Evolutionary conservation across 306 rosid genomes (phyloP).

Genomic region (Prinsepia uniflora): DNA sequence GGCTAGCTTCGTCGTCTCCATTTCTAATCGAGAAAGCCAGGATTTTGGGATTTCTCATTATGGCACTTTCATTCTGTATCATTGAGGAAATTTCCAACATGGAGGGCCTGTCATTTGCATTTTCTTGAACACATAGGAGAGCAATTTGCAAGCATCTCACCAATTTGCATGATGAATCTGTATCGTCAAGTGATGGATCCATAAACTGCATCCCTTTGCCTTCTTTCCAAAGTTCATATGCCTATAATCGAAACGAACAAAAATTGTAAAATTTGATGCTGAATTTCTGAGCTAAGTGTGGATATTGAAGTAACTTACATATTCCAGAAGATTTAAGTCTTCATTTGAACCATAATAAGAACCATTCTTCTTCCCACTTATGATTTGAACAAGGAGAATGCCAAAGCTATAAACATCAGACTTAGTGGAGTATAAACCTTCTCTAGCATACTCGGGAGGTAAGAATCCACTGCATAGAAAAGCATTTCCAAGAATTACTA

Average conservation of each 20-base stretch:
- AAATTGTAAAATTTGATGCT: too few relatives aligned
- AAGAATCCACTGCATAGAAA: conserved; percentile 35
- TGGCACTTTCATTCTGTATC: conserved; percentile 23
- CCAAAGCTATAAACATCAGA: conserved; percentile 39
- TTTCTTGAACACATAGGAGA: conserved; percentile 34
- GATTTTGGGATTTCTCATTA: conserved; percentile 7
- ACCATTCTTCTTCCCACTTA: conserved; percentile 28
- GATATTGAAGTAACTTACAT: conserved; percentile 16
- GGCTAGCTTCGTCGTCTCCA: not conserved
- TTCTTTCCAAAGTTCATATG: conserved; percentile 31
- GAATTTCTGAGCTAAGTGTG: too few relatives aligned
- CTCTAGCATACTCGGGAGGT: conserved; percentile 25
- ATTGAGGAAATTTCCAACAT: conserved; percentile 33
- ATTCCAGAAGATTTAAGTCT: conserved; percentile 22
- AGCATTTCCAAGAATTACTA: not conserved
- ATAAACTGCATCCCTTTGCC: conserved; percentile 28
- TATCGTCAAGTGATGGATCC: conserved; percentile 34
- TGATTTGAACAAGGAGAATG: conserved; percentile 35
- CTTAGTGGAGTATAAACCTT: conserved; percentile 32
- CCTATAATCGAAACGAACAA: not conserved
- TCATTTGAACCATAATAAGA: conserved; percentile 6
- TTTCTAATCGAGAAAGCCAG: conserved; percentile 26
- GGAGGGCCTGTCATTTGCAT: conserved; percentile 34
- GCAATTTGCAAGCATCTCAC: conserved; percentile 33
- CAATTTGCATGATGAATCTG: conserved; percentile 27